Conservation (phyloP, 805 yeast genomes). For the Yarrowia sp. region DNA sequence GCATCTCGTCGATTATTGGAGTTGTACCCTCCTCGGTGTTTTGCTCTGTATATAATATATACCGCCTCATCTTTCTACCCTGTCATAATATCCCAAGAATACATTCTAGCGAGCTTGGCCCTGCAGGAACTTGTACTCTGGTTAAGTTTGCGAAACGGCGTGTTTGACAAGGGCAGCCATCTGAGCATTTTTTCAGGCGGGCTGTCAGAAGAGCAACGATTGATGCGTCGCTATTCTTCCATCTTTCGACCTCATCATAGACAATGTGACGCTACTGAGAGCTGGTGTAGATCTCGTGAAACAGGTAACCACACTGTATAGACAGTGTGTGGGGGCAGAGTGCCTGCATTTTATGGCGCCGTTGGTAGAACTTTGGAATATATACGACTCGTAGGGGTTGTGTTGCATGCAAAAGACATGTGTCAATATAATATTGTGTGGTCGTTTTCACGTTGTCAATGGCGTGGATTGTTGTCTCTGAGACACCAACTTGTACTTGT, state of each 20-base stretch:
- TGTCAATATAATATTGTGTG: not conserved
- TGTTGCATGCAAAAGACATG: not conserved
- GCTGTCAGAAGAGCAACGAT: not conserved
- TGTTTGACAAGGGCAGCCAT: not conserved
- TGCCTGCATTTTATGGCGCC: too few relatives aligned
- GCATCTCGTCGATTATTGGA: too few relatives aligned
- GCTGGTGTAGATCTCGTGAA: constrained; percentile 4
- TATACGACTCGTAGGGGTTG: too few relatives aligned
- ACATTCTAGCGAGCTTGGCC: constrained; percentile 15
- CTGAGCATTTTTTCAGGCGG: not conserved
- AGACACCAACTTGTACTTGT: not conserved
- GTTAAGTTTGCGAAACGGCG: constrained; percentile 10
- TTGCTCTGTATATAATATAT: too few relatives aligned
- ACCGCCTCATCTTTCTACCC: not conserved
- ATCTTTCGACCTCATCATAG: not conserved
- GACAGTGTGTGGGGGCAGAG: too few relatives aligned
- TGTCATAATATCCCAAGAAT: not conserved
- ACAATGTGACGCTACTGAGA: not conserved
- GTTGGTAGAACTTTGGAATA: too few relatives aligned
- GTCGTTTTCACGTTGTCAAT: not conserved
- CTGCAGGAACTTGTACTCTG: constrained; percentile 10
- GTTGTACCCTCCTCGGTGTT: too few relatives aligned
- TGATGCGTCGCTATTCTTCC: not conserved
- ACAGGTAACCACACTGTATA: not conserved
- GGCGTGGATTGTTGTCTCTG: not conserved